These are phyloP conservation scores for Rutidosis leptorrhynchoides DNA, from an alignment of 129 eudicot species.

Conservation along the genomic window DNA sequence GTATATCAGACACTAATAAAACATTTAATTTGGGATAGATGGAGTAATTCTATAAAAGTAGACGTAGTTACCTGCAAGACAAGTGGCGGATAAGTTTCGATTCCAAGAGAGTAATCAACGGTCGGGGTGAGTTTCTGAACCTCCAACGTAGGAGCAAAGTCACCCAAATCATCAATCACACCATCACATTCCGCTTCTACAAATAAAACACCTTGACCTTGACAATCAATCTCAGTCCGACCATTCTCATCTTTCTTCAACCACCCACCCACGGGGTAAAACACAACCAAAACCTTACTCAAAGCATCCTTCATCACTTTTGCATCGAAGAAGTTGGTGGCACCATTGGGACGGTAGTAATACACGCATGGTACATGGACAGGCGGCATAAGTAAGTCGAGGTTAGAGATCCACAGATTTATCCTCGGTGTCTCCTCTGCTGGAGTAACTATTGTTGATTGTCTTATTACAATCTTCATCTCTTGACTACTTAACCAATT, in stretches of 20 bases:
- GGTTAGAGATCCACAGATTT: background rate
- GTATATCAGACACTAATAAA: no score
- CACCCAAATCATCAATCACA: background rate
- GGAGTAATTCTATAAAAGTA: no score
- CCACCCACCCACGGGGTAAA: background rate
- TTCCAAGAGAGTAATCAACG: background rate
- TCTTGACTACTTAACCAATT: background rate
- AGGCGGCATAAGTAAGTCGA: background rate
- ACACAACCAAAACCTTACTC: background rate
- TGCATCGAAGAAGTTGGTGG: background rate
- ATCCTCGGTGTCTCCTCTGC: background rate
- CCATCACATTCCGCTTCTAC: background rate
- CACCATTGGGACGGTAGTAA: background rate
- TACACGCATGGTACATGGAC: background rate
- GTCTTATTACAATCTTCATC: background rate
- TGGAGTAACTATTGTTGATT: background rate
- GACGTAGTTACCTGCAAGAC: slow-evolving; percentile 2
- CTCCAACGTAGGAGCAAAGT: background rate
- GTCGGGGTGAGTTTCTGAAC: background rate
- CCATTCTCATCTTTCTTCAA: background rate
- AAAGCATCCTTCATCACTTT: background rate
- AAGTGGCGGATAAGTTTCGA: background rate
- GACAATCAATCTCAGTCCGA: background rate
- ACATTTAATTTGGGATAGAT: no score
- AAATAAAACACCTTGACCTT: background rate